Conservation (phyloP, 441 rosid species). For the Hypseocharis bilobata region DNA sequence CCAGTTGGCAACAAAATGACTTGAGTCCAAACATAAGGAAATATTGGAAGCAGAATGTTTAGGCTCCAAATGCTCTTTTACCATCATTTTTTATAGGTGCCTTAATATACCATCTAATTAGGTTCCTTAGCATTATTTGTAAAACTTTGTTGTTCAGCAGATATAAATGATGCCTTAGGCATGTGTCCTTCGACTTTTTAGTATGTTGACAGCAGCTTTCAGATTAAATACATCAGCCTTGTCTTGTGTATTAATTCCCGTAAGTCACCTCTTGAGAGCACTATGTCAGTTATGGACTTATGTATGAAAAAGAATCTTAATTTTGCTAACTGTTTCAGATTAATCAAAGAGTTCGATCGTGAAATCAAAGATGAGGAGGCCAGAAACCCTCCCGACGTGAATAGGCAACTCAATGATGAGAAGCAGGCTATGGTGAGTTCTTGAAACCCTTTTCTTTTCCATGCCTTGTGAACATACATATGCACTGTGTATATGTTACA, state of each 20-base stretch:
- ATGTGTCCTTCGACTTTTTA: background rate
- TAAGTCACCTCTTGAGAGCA: background rate
- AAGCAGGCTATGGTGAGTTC: conserved; percentile 79
- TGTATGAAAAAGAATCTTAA: background rate
- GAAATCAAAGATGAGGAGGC: conserved; percentile 73
- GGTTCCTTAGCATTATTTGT: background rate
- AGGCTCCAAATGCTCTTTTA: no score
- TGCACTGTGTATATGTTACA: background rate
- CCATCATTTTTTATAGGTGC: no score
- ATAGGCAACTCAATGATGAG: conserved; percentile 76
- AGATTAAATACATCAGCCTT: background rate
- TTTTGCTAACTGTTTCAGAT: conserved; percentile 33
- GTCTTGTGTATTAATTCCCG: background rate
- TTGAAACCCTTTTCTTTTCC: conserved; percentile 5
- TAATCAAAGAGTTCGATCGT: conserved; percentile 83
- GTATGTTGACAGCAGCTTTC: background rate
- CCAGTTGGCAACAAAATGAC: background rate
- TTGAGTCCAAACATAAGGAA: background rate
- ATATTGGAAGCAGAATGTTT: background rate
- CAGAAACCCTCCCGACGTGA: conserved; percentile 59
- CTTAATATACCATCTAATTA: no score
- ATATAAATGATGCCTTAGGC: background rate
- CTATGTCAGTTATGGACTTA: background rate
- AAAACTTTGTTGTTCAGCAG: no score
- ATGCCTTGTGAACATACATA: background rate